phyloP scores from a whole-genome alignment of 2,329 filamentous ascomycete species.

The Cercospora zeae-maydis region DNA sequence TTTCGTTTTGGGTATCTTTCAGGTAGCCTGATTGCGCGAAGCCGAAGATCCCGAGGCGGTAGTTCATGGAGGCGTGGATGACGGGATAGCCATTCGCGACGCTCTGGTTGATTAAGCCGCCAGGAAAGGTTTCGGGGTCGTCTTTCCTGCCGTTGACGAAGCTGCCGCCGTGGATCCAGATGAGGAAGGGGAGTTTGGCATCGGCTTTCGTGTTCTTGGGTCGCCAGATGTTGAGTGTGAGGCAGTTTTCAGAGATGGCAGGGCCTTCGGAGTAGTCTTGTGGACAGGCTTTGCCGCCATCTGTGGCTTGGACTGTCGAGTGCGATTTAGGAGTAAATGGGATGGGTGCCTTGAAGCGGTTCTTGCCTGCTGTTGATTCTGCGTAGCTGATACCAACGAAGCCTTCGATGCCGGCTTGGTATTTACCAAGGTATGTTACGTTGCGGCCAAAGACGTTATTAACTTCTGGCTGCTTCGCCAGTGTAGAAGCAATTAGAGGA shows the following conservation, averaged over 20 bases:
- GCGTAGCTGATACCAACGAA: constrained; percentile 36
- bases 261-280: constrained; percentile 22
- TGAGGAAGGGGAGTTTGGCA: constrained; percentile 40
- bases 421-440: constrained; percentile 30
- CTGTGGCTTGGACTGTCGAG: constrained; percentile 31
- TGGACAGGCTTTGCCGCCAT: constrained; percentile 33
- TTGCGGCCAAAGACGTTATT: background rate
- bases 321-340: constrained; percentile 17
- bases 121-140: constrained; percentile 42
- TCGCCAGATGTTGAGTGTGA: constrained; percentile 31
- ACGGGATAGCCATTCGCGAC: constrained; percentile 42
- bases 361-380: constrained; percentile 31
- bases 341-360: constrained; percentile 35
- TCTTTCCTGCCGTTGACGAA: constrained; percentile 25
- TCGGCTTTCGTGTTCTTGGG: constrained; percentile 25
- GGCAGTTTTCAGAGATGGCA: constrained; percentile 29
- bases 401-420: constrained; percentile 30
- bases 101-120: constrained; percentile 46
- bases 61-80: constrained; percentile 33
- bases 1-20: constrained; percentile 33
- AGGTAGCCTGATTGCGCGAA: constrained; percentile 38
- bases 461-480: background rate
- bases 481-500: background rate
- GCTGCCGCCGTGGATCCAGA: constrained; percentile 31
- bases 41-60: constrained; percentile 40